phyloP scores from a whole-genome alignment of 345 rosid genomes.

The Raphanus sativus region DNA sequence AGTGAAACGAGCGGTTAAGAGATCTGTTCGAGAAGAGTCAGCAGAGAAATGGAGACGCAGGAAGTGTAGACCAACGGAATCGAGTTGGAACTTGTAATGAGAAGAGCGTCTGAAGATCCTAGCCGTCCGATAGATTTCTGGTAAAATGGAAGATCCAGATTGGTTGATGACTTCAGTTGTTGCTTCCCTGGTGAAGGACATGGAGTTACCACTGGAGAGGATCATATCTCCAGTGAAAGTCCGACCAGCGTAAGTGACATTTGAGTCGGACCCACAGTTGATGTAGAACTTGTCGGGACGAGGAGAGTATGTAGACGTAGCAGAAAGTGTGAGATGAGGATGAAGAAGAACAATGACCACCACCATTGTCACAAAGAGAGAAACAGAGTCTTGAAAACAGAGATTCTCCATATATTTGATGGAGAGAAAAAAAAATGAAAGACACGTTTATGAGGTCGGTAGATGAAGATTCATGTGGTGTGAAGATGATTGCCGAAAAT shows the following conservation, averaged over 20 bases:
- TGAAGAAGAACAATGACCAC: conserved; percentile 13
- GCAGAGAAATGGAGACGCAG: conserved; percentile 44
- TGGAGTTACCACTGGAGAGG: conserved; percentile 9
- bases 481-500: background rate
- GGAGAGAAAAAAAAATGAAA: background rate
- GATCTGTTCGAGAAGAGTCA: background rate
- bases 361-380: background rate
- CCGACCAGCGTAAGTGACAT: background rate
- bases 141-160: background rate
- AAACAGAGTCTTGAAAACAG: background rate
- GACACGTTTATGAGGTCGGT: background rate
- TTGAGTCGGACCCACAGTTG: conserved; percentile 51
- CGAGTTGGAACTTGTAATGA: conserved; percentile 38
- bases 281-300: conserved; percentile 45
- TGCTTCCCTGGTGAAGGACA: conserved; percentile 22
- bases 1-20: conserved; percentile 11
- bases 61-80: conserved; percentile 36
- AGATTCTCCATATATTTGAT: no score
- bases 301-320: conserved; percentile 29
- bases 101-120: conserved; percentile 45
- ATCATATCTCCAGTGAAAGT: conserved; percentile 44
- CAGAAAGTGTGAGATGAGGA: conserved; percentile 15
- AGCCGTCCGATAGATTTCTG: conserved; percentile 45
- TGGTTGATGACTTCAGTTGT: conserved; percentile 6
- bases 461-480: background rate